A percentile compares a stretch with the other conserved stretches of the same genome.
Evolutionary conservation across 2,329 filamentous ascomycete genomes (phyloP).

Genomic region (Exophiala sideris): DNA sequence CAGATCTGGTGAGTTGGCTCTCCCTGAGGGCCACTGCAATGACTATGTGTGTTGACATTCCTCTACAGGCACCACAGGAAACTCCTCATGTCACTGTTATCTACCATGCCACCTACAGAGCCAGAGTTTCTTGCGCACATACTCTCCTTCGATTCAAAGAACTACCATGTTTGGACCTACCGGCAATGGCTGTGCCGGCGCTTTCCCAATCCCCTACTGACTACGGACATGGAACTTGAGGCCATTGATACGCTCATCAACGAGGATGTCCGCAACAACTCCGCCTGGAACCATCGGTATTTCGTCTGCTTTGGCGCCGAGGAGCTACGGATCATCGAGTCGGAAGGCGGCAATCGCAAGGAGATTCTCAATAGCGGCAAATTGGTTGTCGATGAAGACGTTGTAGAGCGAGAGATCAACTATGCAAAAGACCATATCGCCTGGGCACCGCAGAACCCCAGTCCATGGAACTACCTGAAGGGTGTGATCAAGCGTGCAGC

Average conservation of each 20-base stretch:
- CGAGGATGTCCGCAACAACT: slow-evolving; percentile 89
- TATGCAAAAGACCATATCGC: slow-evolving; percentile 71
- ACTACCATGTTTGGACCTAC: slow-evolving; percentile 99
- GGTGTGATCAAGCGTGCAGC: slow-evolving; percentile 69
- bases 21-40: no score
- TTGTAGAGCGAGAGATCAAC: slow-evolving; percentile 70
- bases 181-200: slow-evolving; percentile 71
- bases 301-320: slow-evolving; percentile 74
- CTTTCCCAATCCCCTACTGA: slow-evolving; percentile 39
- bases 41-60: slow-evolving; percentile 48
- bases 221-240: slow-evolving; percentile 58
- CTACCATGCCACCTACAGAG: slow-evolving; percentile 63
- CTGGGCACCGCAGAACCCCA: slow-evolving; percentile 87
- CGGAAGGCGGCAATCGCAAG: slow-evolving; percentile 25
- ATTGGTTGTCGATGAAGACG: slow-evolving; percentile 53
- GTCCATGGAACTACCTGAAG: slow-evolving; percentile 86
- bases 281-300: slow-evolving; percentile 95
- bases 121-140: slow-evolving; percentile 73
- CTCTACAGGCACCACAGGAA: slow-evolving; percentile 62
- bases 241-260: slow-evolving; percentile 70
- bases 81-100: slow-evolving; percentile 54
- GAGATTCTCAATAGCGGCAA: slow-evolving; percentile 12
- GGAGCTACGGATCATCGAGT: slow-evolving; percentile 41
- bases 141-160: slow-evolving; percentile 84
- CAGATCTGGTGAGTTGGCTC: slow-evolving; percentile 71